A percentile compares a stretch with the other conserved stretches of the same genome.
Conservation (phyloP, 441 rosid genomes). For the Corymbia calophylla region DNA sequence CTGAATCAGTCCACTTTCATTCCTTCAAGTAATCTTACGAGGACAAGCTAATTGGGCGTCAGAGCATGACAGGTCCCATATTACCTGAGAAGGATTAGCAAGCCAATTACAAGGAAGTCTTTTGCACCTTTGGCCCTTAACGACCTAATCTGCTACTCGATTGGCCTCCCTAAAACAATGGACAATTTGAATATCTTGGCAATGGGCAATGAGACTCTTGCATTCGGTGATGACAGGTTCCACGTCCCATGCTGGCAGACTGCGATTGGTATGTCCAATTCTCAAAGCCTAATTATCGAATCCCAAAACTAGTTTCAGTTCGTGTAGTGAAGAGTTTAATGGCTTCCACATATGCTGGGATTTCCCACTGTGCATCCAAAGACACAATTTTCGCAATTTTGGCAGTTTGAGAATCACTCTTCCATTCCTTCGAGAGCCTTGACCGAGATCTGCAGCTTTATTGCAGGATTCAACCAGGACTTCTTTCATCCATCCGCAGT, state of each 20-base stretch:
- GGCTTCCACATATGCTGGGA: neutral
- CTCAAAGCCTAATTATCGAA: neutral
- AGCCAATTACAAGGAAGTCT: neutral
- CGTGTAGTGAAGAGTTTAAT: neutral
- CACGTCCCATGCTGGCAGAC: neutral
- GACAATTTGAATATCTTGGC: too few species aligned
- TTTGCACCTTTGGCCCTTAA: neutral
- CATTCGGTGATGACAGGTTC: neutral
- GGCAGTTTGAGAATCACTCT: too few species aligned
- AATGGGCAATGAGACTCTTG: neutral
- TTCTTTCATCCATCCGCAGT: too few species aligned
- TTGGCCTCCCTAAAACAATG: neutral
- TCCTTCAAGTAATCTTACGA: neutral
- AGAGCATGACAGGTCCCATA: neutral
- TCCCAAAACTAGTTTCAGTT: neutral
- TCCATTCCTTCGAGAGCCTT: too few species aligned
- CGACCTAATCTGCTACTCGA: neutral
- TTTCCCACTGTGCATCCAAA: neutral
- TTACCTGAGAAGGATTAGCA: neutral
- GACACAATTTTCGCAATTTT: neutral
- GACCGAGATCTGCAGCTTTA: too few species aligned
- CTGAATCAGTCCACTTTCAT: neutral
- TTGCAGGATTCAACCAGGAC: too few species aligned
- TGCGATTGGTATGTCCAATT: neutral
- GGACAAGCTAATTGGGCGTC: neutral